Evolutionary conservation across 129 eudicot genomes (phyloP), one percentile per base, ranked within the genome.

Genomic region (Smallanthus sonchifolius): DNA sequence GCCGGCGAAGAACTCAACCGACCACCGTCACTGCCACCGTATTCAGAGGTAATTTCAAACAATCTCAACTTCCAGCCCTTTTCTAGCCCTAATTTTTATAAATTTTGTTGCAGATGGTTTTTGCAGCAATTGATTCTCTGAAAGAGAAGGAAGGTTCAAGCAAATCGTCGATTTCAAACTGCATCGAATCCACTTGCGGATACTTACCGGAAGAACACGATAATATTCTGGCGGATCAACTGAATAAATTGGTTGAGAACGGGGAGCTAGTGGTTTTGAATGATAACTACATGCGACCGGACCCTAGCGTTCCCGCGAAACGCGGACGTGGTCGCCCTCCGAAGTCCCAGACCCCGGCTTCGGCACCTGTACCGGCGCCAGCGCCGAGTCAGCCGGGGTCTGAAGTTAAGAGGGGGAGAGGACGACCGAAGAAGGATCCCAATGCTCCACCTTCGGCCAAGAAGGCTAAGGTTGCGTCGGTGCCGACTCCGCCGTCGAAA

Each of bases 311-410:
- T 0, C 86, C 94, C 0, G 77, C 80, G 0, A 82, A 84, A 34
- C 86, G 96, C 16, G 97, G 97, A 10, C 93, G 97, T 11, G 97
- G 97, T 1, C 91, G 97, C 7, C 97, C 97, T 4, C 96, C 97
- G 0, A 92, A 89, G 84, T 77, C 80, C 11, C 89, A 85, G 81
- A 85, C 70, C 30, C 74, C 87, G 0, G n/a, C 81, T 15, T 76
- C 65, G 5, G 4, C 52, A 16, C 54, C 3, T 13, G 5, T 13
- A 0, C 19, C 2, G 28, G 9, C 11, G 2, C 19, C 34, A 0
- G 39, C 62, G 10, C 49, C 17, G 1, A 37, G 47, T 24, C 44
- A 57, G 47, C 2, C 82, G 3, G 39, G 85, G 59, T 42, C 84
- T 64, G 72, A 69, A 81, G 60, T 52, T 10, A 79, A 79, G 30